A percentile compares a stretch with the other conserved stretches of the same genome.
phyloP scores from a whole-genome alignment of 2,329 filamentous ascomycete species.

The Aquanectria penicillioides region DNA sequence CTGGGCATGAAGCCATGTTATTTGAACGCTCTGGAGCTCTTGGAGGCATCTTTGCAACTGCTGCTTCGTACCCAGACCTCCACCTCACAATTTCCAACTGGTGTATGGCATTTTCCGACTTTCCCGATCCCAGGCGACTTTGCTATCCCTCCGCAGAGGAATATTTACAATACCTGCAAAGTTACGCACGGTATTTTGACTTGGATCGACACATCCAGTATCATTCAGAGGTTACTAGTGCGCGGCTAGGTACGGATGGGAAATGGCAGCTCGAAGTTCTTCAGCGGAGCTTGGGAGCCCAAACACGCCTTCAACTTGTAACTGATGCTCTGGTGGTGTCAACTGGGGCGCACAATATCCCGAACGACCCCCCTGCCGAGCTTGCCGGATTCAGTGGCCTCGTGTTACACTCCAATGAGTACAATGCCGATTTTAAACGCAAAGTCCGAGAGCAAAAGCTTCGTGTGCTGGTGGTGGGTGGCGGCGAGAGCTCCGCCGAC shows the following conservation, averaged over 20 bases:
- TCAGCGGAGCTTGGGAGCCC: background rate
- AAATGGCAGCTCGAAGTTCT: background rate
- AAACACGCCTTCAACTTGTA: background rate
- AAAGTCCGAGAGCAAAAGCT: background rate
- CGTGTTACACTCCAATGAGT: background rate
- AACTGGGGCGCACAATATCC: background rate
- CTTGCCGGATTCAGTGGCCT: background rate
- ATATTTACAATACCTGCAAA: background rate
- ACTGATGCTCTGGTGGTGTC: background rate
- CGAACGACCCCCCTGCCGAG: background rate
- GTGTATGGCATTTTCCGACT: conserved; percentile 4
- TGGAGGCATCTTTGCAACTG: background rate
- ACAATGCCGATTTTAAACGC: background rate
- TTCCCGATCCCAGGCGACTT: background rate
- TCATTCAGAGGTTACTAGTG: background rate
- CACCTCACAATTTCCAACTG: background rate
- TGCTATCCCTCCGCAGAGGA: background rate
- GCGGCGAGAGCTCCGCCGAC: background rate
- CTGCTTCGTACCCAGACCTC: background rate
- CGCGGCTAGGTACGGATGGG: background rate
- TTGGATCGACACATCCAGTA: background rate
- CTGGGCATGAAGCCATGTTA: background rate
- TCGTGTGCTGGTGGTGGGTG: background rate
- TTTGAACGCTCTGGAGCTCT: background rate
- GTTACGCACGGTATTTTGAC: background rate